Base-by-base conservation (phyloP, 768 basidiomycete species). In the Leccinum ochraceum region DNA sequence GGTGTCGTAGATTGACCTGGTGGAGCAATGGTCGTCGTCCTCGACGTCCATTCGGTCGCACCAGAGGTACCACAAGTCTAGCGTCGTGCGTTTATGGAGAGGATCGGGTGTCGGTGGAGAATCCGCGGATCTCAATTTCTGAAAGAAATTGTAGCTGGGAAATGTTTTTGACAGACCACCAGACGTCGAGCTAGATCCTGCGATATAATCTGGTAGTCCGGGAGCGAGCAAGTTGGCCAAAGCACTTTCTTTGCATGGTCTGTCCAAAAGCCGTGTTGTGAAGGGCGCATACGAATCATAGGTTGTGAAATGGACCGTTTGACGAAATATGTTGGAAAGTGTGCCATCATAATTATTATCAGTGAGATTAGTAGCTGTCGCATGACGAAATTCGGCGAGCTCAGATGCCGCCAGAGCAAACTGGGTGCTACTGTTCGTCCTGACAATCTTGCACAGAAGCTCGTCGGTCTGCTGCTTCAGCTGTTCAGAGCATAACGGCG, bases 201-300 rank as follows among this genome's bases (percentile, higher is more conserved):
- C 49, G 3, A 69, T 55, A 28, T 20, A 68, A 48, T 68, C 63
- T n/a, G 68, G 69, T 1, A 69, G 6, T 32, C 68, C 69, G 0
- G 64, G 67, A 1, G 67, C 54, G 36, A 68, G 56, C 7, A 66
- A 28, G 32, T 69, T 17, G 24, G 39, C 28, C 20, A 68, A 10
- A 4, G 20, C 53, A 9, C 36, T 50, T 6, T 34, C 53, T 51
- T 37, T 61, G 17, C 57, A 61, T 2, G 64, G 59, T 26, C 24
- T 58, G 9, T 66, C 53, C 1, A 37, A 51, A 48, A 61, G 53
- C 37, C 34, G 57, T 10, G 64, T 37, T 9, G 67, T 6, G 22
- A 63, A 60, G 3, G 68, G 66, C 4, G 51, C 46, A 17, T 67
- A 70, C 6, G 63, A 44, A 0, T 62, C 61, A 10, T 69, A 70